These are phyloP conservation scores for Erucastrum elatum DNA, from an alignment of 345 rosid genomes.

Conservation along the genomic window DNA sequence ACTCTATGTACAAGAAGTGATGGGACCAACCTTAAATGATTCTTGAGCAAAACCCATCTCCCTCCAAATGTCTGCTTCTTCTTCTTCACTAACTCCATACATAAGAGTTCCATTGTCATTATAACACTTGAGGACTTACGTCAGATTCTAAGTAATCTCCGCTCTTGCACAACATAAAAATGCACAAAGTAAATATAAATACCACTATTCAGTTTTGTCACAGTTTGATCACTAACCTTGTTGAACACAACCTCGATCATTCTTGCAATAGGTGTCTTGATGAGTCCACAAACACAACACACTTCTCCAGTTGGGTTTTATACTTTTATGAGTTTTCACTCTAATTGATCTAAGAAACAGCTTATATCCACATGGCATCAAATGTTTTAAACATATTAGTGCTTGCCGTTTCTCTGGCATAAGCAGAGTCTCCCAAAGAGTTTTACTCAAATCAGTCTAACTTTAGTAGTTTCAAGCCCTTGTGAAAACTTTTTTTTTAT, in stretches of 20 bases:
- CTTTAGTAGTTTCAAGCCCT: background rate
- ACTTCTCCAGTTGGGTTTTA: conserved; percentile 59
- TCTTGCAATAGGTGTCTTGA: conserved; percentile 63
- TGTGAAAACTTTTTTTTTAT: background rate
- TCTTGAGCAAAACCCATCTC: conserved; percentile 75
- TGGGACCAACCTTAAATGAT: conserved; percentile 50
- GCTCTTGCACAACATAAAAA: background rate
- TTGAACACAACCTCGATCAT: conserved; percentile 75
- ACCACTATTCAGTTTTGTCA: background rate
- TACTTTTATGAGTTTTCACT: background rate
- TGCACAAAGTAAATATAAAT: background rate
- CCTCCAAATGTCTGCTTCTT: conserved; percentile 56
- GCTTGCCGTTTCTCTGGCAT: background rate
- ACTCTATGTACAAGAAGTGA: too few species aligned
- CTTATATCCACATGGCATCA: background rate
- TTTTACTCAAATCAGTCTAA: background rate
- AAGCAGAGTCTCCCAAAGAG: background rate
- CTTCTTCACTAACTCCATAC: conserved; percentile 42
- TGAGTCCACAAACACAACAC: conserved; percentile 84
- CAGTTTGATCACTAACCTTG: conserved; percentile 48
- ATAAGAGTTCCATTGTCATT: conserved; percentile 6
- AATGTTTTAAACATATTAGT: background rate
- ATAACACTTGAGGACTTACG: conserved; percentile 5
- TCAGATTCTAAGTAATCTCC: background rate
- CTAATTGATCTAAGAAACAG: background rate